A percentile compares a stretch with the other conserved stretches of the same genome.
Conservation (phyloP, 1,284 basidiomycete genomes). For the Fomitopsis pinicola region DNA sequence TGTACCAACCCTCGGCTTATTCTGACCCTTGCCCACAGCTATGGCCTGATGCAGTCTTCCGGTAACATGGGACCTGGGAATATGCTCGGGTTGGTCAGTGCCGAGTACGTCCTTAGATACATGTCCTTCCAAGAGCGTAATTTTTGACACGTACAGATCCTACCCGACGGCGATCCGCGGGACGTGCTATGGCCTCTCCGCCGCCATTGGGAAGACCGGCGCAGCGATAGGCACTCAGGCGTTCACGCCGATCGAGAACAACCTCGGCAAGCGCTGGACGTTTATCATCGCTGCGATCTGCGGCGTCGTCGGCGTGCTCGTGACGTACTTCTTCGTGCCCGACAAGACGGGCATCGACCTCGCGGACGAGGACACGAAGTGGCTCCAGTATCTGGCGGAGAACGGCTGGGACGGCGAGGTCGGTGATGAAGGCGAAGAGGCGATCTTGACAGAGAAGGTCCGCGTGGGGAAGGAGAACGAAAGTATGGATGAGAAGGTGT, state of each 20-base stretch:
- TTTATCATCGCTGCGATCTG: conserved; percentile 72
- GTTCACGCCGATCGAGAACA: conserved; percentile 71
- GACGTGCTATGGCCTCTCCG: conserved; percentile 51
- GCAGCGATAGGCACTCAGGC: conserved; percentile 75
- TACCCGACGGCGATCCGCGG: conserved; percentile 51
- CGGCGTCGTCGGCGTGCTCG: conserved; percentile 55
- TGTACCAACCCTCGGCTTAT: background rate
- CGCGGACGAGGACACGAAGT: conserved; percentile 60
- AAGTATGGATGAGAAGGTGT: background rate
- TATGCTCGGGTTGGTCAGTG: conserved; percentile 65
- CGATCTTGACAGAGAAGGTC: background rate
- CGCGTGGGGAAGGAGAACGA: background rate
- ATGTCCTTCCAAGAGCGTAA: background rate
- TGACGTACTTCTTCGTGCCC: conserved; percentile 68
- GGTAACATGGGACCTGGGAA: conserved; percentile 76
- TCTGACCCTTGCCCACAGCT: conserved; percentile 34
- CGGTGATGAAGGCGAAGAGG: conserved; percentile 47
- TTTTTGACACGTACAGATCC: conserved; percentile 33
- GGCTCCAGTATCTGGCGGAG: conserved; percentile 53
- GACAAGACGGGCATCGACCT: conserved; percentile 68
- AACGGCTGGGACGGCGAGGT: conserved; percentile 67
- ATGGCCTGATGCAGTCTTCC: conserved; percentile 64
- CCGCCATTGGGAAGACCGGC: conserved; percentile 72
- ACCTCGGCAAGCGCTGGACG: conserved; percentile 66
- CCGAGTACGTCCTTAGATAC: conserved; percentile 44